phyloP scores from a whole-genome alignment of 164 flowering plant genomes.

The Nymphaea colorata region DNA sequence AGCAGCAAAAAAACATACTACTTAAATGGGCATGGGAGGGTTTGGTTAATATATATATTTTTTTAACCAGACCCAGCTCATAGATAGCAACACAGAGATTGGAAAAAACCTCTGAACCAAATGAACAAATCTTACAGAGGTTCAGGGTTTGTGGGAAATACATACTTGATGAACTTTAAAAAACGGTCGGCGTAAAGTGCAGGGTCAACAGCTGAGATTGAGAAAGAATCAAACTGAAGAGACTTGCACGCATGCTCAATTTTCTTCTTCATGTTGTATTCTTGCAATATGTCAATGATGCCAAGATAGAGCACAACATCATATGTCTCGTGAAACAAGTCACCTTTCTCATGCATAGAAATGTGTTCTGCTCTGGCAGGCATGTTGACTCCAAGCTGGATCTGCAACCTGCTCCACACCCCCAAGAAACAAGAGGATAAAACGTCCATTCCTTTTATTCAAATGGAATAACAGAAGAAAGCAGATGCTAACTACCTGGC shows the following conservation, averaged over 20 bases:
- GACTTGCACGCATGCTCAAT: slow-evolving; percentile 92
- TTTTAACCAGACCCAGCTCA: too few relatives aligned
- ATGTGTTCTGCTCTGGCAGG: slow-evolving; percentile 90
- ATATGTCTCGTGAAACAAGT: slow-evolving; percentile 46
- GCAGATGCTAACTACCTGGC: slow-evolving; percentile 49
- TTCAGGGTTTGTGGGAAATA: slow-evolving; percentile 51
- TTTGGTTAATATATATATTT: too few relatives aligned
- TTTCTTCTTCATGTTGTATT: slow-evolving; percentile 82
- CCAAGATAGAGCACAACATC: slow-evolving; percentile 92
- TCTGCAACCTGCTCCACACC: slow-evolving; percentile 55
- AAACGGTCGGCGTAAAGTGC: slow-evolving; percentile 73
- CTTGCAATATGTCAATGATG: slow-evolving; percentile 91
- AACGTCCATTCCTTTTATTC: not conserved
- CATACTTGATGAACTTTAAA: slow-evolving; percentile 62
- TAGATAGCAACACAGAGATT: too few relatives aligned
- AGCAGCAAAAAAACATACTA: too few relatives aligned
- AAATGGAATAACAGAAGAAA: slow-evolving; percentile 1
- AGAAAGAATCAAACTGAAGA: slow-evolving; percentile 78
- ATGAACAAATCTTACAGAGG: not conserved
- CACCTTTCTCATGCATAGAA: slow-evolving; percentile 24
- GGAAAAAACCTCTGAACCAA: not conserved
- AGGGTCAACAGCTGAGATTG: slow-evolving; percentile 97
- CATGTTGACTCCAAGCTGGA: slow-evolving; percentile 99
- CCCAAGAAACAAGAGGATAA: not conserved
- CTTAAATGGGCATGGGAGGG: too few relatives aligned